phyloP scores from a whole-genome alignment of 345 rosid species.

The Populus nigra region DNA sequence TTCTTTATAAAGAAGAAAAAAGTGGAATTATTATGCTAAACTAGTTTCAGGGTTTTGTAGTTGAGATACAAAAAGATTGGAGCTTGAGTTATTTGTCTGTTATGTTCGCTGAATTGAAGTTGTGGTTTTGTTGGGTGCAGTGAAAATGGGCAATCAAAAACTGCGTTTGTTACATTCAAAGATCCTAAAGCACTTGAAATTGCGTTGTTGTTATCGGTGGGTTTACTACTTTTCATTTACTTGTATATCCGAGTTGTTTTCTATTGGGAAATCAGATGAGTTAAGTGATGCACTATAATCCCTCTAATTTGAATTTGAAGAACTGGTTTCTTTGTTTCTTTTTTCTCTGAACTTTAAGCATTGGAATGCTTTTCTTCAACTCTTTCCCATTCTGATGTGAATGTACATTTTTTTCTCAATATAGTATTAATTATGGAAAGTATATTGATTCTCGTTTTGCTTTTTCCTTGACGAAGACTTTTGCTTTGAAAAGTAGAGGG shows the following conservation, averaged over 20 bases:
- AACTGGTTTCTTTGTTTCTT: too few species aligned
- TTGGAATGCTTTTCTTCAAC: too few species aligned
- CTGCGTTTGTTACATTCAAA: slow-evolving; percentile 79
- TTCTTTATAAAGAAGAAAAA: too few species aligned
- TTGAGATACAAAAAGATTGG: too few species aligned
- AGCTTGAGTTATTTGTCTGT: neutral
- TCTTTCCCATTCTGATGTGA: neutral
- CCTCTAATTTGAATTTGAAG: neutral
- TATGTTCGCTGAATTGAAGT: too few species aligned
- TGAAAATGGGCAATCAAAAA: slow-evolving; percentile 48
- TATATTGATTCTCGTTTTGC: neutral
- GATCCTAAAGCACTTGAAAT: slow-evolving; percentile 90
- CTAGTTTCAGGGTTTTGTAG: too few species aligned
- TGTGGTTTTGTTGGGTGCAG: slow-evolving; percentile 31
- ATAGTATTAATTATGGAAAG: neutral
- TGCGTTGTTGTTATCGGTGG: slow-evolving; percentile 74
- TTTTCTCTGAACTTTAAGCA: too few species aligned
- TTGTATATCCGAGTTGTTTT: slow-evolving; percentile 1
- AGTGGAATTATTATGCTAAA: too few species aligned
- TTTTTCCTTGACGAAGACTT: neutral
- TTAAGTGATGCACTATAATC: slow-evolving; percentile 1
- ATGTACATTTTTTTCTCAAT: neutral
- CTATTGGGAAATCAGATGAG: neutral
- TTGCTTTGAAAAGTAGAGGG: slow-evolving; percentile 3
- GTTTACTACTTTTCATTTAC: slow-evolving; percentile 7